phyloP scores from a whole-genome alignment of 805 yeast species.

The Suhomyces emberorum region DNA sequence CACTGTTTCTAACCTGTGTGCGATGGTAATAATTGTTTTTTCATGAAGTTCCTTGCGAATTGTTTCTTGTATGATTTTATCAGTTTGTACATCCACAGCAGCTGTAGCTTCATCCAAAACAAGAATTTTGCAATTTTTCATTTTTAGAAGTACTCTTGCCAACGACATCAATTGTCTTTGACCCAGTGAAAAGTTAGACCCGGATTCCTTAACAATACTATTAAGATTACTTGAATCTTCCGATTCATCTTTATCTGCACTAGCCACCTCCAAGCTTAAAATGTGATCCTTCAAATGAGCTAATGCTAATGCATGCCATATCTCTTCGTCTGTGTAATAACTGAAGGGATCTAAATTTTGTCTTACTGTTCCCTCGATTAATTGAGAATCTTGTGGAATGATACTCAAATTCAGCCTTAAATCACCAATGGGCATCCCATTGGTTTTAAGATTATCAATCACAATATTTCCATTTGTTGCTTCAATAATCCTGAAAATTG shows the following conservation, averaged over 20 bases:
- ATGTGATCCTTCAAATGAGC: slow-evolving; percentile 18
- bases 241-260: background rate
- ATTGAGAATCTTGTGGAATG: slow-evolving; percentile 26
- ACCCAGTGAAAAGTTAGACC: slow-evolving; percentile 81
- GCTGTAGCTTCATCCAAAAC: slow-evolving; percentile 45
- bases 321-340: slow-evolving; percentile 18
- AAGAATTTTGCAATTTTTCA: slow-evolving; percentile 22
- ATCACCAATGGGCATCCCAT: slow-evolving; percentile 15
- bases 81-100: slow-evolving; percentile 87
- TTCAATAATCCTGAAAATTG: slow-evolving; percentile 23
- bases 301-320: slow-evolving; percentile 22
- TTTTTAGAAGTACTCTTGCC: slow-evolving; percentile 70
- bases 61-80: slow-evolving; percentile 74
- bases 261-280: slow-evolving; percentile 9
- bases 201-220: slow-evolving; percentile 58
- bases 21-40: slow-evolving; percentile 83
- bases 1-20: slow-evolving; percentile 85
- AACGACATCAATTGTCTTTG: slow-evolving; percentile 85
- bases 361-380: slow-evolving; percentile 22
- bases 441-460: slow-evolving; percentile 18
- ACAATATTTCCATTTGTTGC: slow-evolving; percentile 16
- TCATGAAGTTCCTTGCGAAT: slow-evolving; percentile 69
- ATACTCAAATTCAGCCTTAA: slow-evolving; percentile 22
- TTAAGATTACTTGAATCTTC: slow-evolving; percentile 16
- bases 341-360: slow-evolving; percentile 26